Percentiles rank a stretch among this genome's conserved stretches.
These are phyloP conservation scores for Dissophora globulifera DNA, from an alignment of 192 early-diverging fungal genomes.

Conservation along the genomic window DNA sequence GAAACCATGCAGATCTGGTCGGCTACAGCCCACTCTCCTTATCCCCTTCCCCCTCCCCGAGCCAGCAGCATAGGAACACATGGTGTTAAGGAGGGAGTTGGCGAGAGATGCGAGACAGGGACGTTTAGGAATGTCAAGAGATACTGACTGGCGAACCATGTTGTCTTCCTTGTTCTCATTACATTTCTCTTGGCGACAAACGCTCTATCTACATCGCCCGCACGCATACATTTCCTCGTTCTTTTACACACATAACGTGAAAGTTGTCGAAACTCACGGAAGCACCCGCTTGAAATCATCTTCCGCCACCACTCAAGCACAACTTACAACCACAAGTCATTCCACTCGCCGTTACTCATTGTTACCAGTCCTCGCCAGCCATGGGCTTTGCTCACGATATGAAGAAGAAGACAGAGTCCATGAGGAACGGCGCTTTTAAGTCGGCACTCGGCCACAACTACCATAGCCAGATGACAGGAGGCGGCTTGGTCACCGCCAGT, in stretches of 20 bases:
- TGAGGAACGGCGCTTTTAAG: slow-evolving; percentile 21
- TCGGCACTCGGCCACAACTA: slow-evolving; percentile 7
- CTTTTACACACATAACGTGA: too few species aligned
- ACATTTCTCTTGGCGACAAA: neutral
- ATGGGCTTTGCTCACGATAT: slow-evolving; percentile 47
- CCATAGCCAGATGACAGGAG: slow-evolving; percentile 8
- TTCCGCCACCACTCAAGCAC: too few species aligned
- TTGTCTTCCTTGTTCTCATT: neutral
- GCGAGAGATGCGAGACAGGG: neutral
- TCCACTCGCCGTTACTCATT: too few species aligned
- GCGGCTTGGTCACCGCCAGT: slow-evolving; percentile 33
- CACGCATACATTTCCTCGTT: too few species aligned
- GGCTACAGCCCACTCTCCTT: too few species aligned
- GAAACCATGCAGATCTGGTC: neutral
- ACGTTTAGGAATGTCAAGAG: slow-evolving; percentile 6
- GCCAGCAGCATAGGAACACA: too few species aligned
- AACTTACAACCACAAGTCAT: too few species aligned
- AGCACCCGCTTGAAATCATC: too few species aligned
- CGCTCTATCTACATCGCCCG: too few species aligned
- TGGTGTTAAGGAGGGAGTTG: too few species aligned
- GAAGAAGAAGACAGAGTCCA: slow-evolving; percentile 37
- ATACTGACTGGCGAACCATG: neutral
- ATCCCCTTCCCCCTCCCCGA: too few species aligned
- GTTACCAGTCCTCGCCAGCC: neutral
- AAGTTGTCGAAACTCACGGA: neutral